These are phyloP conservation scores for Rhodocollybia butyracea DNA, from an alignment of 768 basidiomycete genomes.

Conservation along the genomic window DNA sequence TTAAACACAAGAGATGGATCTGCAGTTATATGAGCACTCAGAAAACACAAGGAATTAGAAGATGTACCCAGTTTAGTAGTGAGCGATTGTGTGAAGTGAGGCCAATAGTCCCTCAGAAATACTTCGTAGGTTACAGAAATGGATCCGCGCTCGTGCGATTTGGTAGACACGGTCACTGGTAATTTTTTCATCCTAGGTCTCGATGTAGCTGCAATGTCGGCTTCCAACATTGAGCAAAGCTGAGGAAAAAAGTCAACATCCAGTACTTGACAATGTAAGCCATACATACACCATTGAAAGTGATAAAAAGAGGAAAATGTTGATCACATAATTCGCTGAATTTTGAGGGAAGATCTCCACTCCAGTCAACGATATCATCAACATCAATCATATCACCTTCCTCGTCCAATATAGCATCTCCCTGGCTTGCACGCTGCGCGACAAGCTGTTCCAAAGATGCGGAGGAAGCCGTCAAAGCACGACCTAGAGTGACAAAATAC, in stretches of 20 bases:
- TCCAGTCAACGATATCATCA: conserved; percentile 41
- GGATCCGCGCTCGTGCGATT: conserved; percentile 9
- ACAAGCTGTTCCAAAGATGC: conserved; percentile 37
- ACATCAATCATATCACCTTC: conserved; percentile 28
- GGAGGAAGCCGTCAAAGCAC: conserved; percentile 36
- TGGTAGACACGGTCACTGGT: background rate
- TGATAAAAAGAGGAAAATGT: conserved; percentile 70
- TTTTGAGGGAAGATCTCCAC: conserved; percentile 42
- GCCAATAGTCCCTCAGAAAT: conserved; percentile 57
- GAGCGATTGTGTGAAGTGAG: conserved; percentile 47
- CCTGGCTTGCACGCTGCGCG: conserved; percentile 18
- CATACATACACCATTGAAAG: conserved; percentile 53
- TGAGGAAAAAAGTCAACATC: conserved; percentile 16
- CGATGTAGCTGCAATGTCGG: conserved; percentile 29
- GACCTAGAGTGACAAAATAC: conserved; percentile 52
- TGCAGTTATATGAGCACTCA: conserved; percentile 18
- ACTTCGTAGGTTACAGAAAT: conserved; percentile 38
- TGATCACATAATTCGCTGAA: conserved; percentile 55
- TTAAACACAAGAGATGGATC: conserved; percentile 62
- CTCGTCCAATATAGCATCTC: conserved; percentile 10
- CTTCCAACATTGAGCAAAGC: conserved; percentile 49
- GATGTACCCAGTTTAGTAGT: conserved; percentile 52
- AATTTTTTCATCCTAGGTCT: background rate
- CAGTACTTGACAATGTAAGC: background rate
- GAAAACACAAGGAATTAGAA: background rate